Base-by-base conservation (phyloP, 2,329 filamentous ascomycete genomes). In the Catunica adiposa region DNA sequence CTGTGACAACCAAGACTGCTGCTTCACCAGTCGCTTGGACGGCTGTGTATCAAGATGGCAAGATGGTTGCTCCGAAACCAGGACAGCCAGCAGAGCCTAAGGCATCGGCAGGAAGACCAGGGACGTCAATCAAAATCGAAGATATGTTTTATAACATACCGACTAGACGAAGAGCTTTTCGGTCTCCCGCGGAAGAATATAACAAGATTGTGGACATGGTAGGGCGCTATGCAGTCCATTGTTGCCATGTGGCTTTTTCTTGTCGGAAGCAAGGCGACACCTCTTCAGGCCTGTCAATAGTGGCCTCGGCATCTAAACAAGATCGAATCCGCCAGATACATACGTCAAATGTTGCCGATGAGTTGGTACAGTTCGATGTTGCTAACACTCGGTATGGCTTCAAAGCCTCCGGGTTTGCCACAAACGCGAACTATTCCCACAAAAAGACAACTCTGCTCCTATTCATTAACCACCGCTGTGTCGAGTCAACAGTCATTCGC, bases 131-230 rank as follows among this genome's bases (percentile, higher is more conserved):
- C 63, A 89, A 87, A 0, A 89, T 98, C 15, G 90, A 98, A 65
- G 92, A 98, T 66, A 71, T 98, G 9, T 98, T 98, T 67, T 98
- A 95, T 73, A 98, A 96, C 63, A 80, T 97, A 1, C 89, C 89
- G 0, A 94, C 85, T 7, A 80, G 92, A 23, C 81, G 89, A 37
- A 80, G 82, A 61, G 92, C 94, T 9, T 98, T 98, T 64, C 81
- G 92, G 42, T 97, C 90, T 14, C 72, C 86, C 17, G 86, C 89
- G 38, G 92, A 98, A 64, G 94, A 98, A 66, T 97, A 94, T 71
- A 89, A 94, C 64, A 98, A 97, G 70, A 96, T 98, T 56, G 82
- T 97, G 25, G 92, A 98, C 65, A 81, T 96, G 65, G 85, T 97
- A 7, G 89, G 92, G 14, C 82, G 87, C 46, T 97, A 98, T 69